Base-by-base conservation (phyloP, 805 yeast species). In the Pichia thaimueangensis region DNA sequence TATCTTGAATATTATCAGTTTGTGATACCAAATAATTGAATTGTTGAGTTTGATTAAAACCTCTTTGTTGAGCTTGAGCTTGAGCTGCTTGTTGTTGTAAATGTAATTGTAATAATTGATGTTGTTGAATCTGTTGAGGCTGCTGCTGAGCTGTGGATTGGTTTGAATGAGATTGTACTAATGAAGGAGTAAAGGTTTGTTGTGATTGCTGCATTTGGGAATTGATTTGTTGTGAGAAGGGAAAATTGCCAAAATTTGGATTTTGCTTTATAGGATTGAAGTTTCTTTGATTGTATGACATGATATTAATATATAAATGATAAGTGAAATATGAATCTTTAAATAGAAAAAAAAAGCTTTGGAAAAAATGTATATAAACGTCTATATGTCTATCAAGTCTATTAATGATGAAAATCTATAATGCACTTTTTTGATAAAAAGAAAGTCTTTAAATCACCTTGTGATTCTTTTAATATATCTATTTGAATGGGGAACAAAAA, bases 11-110 rank as follows among this genome's bases (percentile, higher is more conserved):
- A 9, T 32, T n/a, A n/a, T n/a, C n/a, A n/a, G n/a, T n/a, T n/a
- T n/a, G n/a, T n/a, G n/a, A n/a, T n/a, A n/a, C n/a, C n/a, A n/a
- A n/a, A n/a, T n/a, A n/a, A n/a, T n/a, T n/a, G 22, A 19, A 32
- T 31, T 30, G 41, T 33, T 35, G 42, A n/a, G 16, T 27, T 27
- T 44, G 47, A 13, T 46, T 45, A 15, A 36, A 43, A 28, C 40
- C 44, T 12, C 41, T 45, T 27, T 27, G 52, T 16, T 35, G 50
- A 4, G 40, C 45, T 25, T 30, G 52, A 6, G 29, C 41, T 23
- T 44, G 49, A 19, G 30, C 45, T 15, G 43, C 42, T 13, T 34
- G 37, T 28, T 43, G 47, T 29, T 43, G 43, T 12, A 43, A 13
- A 7, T 43, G 47, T 22, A 44, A 30, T 17, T 44, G 47, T 23